These are phyloP conservation scores for Hypomontagnella monticulosa DNA, from an alignment of 495 filamentous ascomycete species.

Conservation along the genomic window DNA sequence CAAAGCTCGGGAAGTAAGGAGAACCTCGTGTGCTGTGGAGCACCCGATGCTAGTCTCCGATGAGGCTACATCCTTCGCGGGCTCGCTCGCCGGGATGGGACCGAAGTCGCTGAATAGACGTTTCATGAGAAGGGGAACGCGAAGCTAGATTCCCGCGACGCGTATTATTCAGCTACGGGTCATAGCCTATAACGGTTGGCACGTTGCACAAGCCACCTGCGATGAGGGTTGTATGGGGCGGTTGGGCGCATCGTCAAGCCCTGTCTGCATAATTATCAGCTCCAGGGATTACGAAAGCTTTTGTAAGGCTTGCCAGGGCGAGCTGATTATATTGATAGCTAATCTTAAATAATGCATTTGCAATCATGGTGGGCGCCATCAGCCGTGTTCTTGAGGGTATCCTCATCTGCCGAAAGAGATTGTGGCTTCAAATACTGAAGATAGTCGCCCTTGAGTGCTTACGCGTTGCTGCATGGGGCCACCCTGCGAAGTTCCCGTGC, in stretches of 20 bases:
- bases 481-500: constrained; percentile 19
- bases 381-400: neutral
- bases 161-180: constrained; percentile 15
- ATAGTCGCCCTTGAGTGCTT: constrained; percentile 13
- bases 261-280: constrained; percentile 22
- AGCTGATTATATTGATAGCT: constrained; percentile 27
- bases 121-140: neutral
- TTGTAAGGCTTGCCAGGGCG: constrained; percentile 19
- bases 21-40: constrained; percentile 17
- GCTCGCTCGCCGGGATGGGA: constrained; percentile 15
- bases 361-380: constrained; percentile 10
- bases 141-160: constrained; percentile 15
- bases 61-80: constrained; percentile 16
- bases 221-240: neutral
- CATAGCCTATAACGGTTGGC: neutral
- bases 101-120: constrained; percentile 1
- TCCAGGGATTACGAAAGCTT: constrained; percentile 24
- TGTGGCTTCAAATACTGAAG: neutral
- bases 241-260: constrained; percentile 21
- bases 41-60: constrained; percentile 11
- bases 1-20: constrained; percentile 1
- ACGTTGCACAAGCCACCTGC: constrained; percentile 16
- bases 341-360: constrained; percentile 24
- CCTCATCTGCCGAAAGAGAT: constrained; percentile 25
- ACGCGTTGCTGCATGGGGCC: constrained; percentile 36